Percentiles rank a stretch among this genome's conserved stretches.
Evolutionary conservation across 495 filamentous ascomycete species (phyloP).

Genomic region (Evernia prunastri): DNA sequence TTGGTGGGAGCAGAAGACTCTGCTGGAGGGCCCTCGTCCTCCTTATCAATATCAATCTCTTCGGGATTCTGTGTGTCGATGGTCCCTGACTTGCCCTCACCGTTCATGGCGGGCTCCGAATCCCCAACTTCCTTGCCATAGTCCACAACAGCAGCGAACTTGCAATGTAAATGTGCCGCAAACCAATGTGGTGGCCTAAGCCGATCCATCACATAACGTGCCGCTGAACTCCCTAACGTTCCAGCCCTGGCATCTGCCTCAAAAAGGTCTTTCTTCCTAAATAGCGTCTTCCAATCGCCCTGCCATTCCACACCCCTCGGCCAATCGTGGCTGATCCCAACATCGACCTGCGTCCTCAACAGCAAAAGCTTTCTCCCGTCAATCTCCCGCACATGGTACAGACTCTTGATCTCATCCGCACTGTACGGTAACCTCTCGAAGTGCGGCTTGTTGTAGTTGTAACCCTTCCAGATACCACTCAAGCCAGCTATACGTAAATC

Average conservation of each 20-base stretch:
- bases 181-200: constrained; percentile 86
- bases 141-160: constrained; percentile 65
- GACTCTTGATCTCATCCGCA: constrained; percentile 58
- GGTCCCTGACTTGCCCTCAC: background rate
- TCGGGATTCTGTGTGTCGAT: constrained; percentile 22
- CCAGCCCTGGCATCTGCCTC: constrained; percentile 64
- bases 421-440: constrained; percentile 83
- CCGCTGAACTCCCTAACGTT: constrained; percentile 69
- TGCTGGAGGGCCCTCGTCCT: constrained; percentile 19
- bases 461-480: constrained; percentile 87
- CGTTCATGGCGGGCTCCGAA: background rate
- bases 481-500: constrained; percentile 82
- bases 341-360: constrained; percentile 71
- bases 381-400: constrained; percentile 87
- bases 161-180: constrained; percentile 85
- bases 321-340: constrained; percentile 95
- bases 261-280: constrained; percentile 64
- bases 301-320: constrained; percentile 69
- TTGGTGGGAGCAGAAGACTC: constrained; percentile 10
- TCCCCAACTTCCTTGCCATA: constrained; percentile 41
- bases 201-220: constrained; percentile 68
- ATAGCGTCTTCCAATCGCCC: constrained; percentile 59
- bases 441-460: constrained; percentile 75
- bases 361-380: constrained; percentile 88
- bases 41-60: constrained; percentile 32